Evolutionary conservation across 2,329 filamentous ascomycete species (phyloP).

Genomic region (Cladophialophora yegresii): DNA sequence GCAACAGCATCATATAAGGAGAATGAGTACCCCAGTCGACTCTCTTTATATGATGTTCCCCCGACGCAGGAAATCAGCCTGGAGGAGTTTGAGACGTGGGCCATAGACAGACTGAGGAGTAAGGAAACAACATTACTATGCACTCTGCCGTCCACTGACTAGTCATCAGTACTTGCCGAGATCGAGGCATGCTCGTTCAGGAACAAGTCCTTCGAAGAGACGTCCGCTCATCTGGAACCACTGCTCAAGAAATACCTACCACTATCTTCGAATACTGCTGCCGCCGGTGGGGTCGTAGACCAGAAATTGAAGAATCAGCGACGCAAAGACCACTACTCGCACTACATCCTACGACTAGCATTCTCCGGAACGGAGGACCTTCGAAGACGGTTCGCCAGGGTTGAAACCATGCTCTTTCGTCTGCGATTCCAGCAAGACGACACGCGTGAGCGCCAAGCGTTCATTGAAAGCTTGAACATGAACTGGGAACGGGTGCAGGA

Average conservation of each 20-base stretch:
- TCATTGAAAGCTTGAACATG: constrained; percentile 74
- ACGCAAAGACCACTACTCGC: constrained; percentile 94
- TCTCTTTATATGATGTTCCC: constrained; percentile 88
- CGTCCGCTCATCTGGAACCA: constrained; percentile 77
- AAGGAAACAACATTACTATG: constrained; percentile 36
- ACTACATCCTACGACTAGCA: constrained; percentile 92
- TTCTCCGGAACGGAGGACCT: constrained; percentile 91
- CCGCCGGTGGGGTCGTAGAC: constrained; percentile 53
- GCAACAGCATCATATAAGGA: constrained; percentile 74
- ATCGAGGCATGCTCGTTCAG: constrained; percentile 93
- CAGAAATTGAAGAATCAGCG: constrained; percentile 66
- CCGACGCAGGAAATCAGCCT: constrained; percentile 93
- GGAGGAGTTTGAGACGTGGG: constrained; percentile 98
- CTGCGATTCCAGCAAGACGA: constrained; percentile 79
- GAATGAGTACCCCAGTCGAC: constrained; percentile 75
- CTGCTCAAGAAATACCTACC: constrained; percentile 85
- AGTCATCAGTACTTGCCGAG: constrained; percentile 44
- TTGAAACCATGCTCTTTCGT: constrained; percentile 87
- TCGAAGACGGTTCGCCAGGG: constrained; percentile 77
- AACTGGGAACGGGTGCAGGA: constrained; percentile 82
- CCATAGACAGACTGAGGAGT: constrained; percentile 86
- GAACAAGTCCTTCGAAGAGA: constrained; percentile 83
- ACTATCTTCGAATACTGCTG: constrained; percentile 72
- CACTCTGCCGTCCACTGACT: constrained; percentile 19
- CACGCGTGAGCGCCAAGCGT: constrained; percentile 68